Base-by-base conservation (phyloP, 2,329 filamentous ascomycete species). In the Fusarium dimerum region DNA sequence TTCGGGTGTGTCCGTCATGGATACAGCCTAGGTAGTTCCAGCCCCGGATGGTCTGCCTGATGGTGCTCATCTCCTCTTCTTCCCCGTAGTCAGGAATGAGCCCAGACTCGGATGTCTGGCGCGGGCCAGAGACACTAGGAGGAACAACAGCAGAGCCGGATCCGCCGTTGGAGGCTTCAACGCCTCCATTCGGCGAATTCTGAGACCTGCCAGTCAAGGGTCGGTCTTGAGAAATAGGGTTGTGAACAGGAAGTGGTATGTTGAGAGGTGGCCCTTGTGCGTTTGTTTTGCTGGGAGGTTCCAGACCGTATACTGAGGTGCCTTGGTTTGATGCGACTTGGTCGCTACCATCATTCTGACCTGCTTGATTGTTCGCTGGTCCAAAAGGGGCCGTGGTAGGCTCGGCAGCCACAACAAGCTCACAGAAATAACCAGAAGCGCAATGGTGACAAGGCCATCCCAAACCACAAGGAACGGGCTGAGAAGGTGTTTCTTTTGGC, bases 391-490 rank as follows among this genome's bases (percentile, higher is more conserved):
- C n/a, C 11, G 30, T 40, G 39, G 30, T 34, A 16, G 32, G 40
- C 29, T 44, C 32, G 13, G 38, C 10, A 29, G 29, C 39, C 15
- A 45, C 41, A 13, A 32, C 42, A n/a, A 34, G 44, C 39, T 55
- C 58, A 39, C 66, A 70, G 41, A 67, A 71, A 51, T 58, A 68
- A 12, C 67, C 67, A 4, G 61, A 60, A 32, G 53, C 47, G 44
- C 68, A 69, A 40, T 70, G 66, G 38, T 65, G 65, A 20, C 68
- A 71, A 18, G 66, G 66, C 68, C 67, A 70, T 6, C 67, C 68
- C 39, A 64, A 51, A 0, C 66, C 68, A 40, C 67, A 69, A 2
- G 66, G 60, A 3, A 60, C 63, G 7, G 45, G 54, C 34, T 66
- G 65, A 20, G 66, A 59, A n/a, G 66, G 66, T 3, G 68, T 69